Evolutionary conservation across 768 basidiomycete species (phyloP).

Genomic region (Boletus vermiculosoides): DNA sequence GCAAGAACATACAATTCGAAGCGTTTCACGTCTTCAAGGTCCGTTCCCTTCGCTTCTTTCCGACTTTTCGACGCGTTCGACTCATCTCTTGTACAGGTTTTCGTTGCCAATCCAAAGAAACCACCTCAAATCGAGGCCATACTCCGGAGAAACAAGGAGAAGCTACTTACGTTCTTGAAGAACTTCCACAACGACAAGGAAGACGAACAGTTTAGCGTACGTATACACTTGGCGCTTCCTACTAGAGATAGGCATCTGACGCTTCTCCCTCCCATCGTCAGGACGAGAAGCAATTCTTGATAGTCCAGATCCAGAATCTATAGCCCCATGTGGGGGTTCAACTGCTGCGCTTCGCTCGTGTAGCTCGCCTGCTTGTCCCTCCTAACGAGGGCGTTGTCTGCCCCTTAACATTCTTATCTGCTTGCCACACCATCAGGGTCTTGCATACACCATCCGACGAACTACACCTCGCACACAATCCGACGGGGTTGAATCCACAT

Average conservation of each 20-base stretch:
- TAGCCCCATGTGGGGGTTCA: slow-evolving; percentile 32
- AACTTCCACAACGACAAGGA: slow-evolving; percentile 98
- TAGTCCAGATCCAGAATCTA: slow-evolving; percentile 84
- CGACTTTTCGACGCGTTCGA: neutral
- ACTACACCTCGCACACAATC: neutral
- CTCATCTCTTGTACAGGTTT: slow-evolving; percentile 55
- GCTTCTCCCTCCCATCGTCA: slow-evolving; percentile 19
- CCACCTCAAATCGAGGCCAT: slow-evolving; percentile 93
- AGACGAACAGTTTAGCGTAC: slow-evolving; percentile 92
- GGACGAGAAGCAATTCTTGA: slow-evolving; percentile 96
- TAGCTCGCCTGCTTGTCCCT: slow-evolving; percentile 1
- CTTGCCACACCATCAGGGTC: slow-evolving; percentile 7
- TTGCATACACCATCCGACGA: neutral
- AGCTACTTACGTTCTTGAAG: slow-evolving; percentile 84
- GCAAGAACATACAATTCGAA: slow-evolving; percentile 99
- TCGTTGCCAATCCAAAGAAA: slow-evolving; percentile 99
- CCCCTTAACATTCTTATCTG: slow-evolving; percentile 6
- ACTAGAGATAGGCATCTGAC: neutral
- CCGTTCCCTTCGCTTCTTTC: slow-evolving; percentile 15
- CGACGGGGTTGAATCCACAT: neutral
- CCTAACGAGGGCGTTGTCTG: neutral
- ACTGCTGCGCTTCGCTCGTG: neutral
- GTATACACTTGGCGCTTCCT: slow-evolving; percentile 15
- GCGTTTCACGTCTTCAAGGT: slow-evolving; percentile 99
- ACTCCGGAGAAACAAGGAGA: slow-evolving; percentile 90